Conservation (phyloP, 345 rosid genomes). For the Syzygium grande region DNA sequence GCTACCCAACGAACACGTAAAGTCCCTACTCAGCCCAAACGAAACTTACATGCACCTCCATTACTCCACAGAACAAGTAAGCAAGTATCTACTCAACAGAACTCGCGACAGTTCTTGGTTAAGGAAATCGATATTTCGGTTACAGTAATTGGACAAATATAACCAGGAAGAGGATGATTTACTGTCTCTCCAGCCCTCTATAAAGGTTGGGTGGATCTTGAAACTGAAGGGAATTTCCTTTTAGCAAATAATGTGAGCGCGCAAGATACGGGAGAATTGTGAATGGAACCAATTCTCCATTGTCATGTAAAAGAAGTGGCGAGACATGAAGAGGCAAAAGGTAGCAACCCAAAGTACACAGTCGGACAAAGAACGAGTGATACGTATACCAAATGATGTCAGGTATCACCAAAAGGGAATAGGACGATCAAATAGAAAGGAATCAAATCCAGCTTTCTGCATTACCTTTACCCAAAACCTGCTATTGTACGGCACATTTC, state of each 20-base stretch:
- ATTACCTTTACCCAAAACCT: neutral
- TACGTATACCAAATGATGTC: neutral
- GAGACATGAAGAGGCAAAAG: neutral
- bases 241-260: neutral
- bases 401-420: neutral
- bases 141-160: neutral
- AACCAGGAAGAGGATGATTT: neutral
- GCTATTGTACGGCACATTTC: neutral
- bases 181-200: neutral
- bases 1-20: neutral
- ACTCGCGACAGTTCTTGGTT: neutral
- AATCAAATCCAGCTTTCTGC: neutral
- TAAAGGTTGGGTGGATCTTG: neutral
- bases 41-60: neutral
- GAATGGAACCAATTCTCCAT: neutral
- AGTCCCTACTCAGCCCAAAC: neutral
- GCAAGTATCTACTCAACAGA: neutral
- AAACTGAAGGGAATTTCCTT: neutral
- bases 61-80: neutral
- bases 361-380: neutral
- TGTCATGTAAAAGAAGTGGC: neutral
- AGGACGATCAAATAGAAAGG: neutral
- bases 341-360: neutral
- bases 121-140: neutral
- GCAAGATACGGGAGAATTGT: neutral